Conservation (phyloP, 805 yeast species). For the Kodamaea kakaduensis region DNA sequence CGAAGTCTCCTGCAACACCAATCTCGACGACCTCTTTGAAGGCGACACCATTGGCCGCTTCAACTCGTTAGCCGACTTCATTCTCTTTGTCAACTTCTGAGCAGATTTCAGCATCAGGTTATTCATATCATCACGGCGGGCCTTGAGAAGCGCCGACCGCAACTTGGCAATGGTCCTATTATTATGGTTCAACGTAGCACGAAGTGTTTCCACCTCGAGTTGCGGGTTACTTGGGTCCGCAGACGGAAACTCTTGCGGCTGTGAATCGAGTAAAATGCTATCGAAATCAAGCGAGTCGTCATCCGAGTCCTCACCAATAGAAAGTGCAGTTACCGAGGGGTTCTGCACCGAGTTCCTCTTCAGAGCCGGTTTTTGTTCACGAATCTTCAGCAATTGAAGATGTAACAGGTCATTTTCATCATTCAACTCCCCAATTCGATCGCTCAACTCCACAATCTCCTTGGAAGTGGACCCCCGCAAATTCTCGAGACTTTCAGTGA, state of each 20-base stretch:
- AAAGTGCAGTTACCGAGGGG: conserved; percentile 10
- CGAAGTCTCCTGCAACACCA: conserved; percentile 27
- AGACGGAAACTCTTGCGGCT: conserved; percentile 20
- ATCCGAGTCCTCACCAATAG: conserved; percentile 32
- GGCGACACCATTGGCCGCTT: conserved; percentile 28
- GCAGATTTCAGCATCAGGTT: conserved; percentile 8
- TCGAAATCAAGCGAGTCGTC: conserved; percentile 31
- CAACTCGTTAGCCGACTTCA: conserved; percentile 7
- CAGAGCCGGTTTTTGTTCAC: conserved; percentile 8
- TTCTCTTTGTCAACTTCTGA: conserved; percentile 6
- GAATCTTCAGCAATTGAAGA: conserved; percentile 25
- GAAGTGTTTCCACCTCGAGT: conserved; percentile 63
- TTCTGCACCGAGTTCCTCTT: conserved; percentile 13
- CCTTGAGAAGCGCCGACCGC: conserved; percentile 46
- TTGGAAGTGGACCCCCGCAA: conserved; percentile 32
- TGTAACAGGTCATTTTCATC: conserved; percentile 64
- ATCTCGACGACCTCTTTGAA: conserved; percentile 32
- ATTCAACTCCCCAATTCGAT: conserved; percentile 55
- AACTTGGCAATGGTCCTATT: conserved; percentile 59
- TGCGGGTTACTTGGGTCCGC: conserved; percentile 40
- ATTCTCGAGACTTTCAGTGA: conserved; percentile 36
- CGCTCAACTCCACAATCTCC: conserved; percentile 48
- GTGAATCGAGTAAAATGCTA: conserved; percentile 27
- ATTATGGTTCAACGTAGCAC: conserved; percentile 61
- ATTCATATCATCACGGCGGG: conserved; percentile 34